Evolutionary conservation across 2,329 filamentous ascomycete species (phyloP), one percentile per base, ranked within the genome.

Genomic region (Penicillium sp.): DNA sequence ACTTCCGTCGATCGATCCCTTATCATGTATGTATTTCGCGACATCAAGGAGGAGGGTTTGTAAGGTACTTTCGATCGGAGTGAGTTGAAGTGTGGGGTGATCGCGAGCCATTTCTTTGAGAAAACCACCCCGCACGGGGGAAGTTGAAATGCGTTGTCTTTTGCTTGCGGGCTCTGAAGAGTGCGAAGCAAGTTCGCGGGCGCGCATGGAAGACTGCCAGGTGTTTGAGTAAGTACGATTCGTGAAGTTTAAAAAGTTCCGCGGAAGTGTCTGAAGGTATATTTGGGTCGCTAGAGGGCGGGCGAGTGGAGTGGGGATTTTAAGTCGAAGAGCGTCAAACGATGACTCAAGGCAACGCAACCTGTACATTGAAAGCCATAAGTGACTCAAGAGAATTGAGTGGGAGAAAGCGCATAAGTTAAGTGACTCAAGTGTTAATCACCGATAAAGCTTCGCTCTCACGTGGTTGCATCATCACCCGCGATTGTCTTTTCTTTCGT

Each of bases 41-140:
- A 92, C 89, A 69, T 95, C 90, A 18, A 97, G 80, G 20, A 97
- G 82, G 12, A 97, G 82, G n/a, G 77, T 74, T 58, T 88, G 87
- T 37, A 97, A 81, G 60, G 86, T 87, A 40, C 81, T 76, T 74
- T 97, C 93, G 53, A 85, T 81, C 5, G 83, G 77, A 12, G 84
- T 92, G 58, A 97, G 84, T 41, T 78, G 70, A 29, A 88, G 77
- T n/a, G 55, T 66, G 14, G 70, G 70, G n/a, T 65, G 54, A 33
- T 60, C 25, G 51, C 59, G 31, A 41, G 58, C 56, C 71, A 72
- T 74, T 27, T 44, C 56, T 57, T 58, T 49, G 22, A 52, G 12
- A 46, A 56, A 60, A 52, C 54, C 59, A 61, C 73, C 64, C 54
- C 50, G 58, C 42, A 49, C 33, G 22, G 55, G 56, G 27, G 60